Evolutionary conservation across 768 basidiomycete genomes (phyloP).

Genomic region (Calocera viscosa): DNA sequence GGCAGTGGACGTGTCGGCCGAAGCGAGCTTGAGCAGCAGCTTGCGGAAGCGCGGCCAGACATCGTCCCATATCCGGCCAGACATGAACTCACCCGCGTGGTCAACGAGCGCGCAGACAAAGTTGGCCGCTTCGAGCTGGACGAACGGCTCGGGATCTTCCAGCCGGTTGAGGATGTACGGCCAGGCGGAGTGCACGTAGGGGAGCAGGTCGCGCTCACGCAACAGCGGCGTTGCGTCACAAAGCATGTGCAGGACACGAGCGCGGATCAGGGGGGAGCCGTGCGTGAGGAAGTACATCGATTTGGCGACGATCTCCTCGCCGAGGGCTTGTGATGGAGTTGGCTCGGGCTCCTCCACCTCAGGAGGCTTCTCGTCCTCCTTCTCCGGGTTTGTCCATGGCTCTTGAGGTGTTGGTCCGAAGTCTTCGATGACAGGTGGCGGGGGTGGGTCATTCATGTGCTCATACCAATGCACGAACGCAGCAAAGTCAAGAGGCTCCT

Average conservation of each 20-base stretch:
- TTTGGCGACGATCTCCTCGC: slow-evolving; percentile 73
- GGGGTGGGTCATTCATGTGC: slow-evolving; percentile 32
- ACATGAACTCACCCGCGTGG: slow-evolving; percentile 77
- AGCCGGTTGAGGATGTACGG: slow-evolving; percentile 85
- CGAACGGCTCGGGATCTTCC: slow-evolving; percentile 57
- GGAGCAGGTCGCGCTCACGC: slow-evolving; percentile 62
- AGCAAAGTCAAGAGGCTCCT: slow-evolving; percentile 21
- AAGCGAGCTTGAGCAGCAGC: slow-evolving; percentile 48
- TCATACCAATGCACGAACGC: slow-evolving; percentile 54
- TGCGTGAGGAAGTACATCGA: slow-evolving; percentile 88
- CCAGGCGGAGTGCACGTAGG: slow-evolving; percentile 82
- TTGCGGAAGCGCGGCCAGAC: slow-evolving; percentile 73
- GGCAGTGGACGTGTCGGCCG: slow-evolving; percentile 54
- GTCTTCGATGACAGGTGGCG: slow-evolving; percentile 31
- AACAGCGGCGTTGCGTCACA: slow-evolving; percentile 57
- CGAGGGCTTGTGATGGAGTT: slow-evolving; percentile 61
- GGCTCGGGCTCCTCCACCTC: slow-evolving; percentile 36
- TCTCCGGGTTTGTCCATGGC: slow-evolving; percentile 36
- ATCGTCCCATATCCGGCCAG: slow-evolving; percentile 73
- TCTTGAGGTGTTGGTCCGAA: slow-evolving; percentile 49
- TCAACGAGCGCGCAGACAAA: slow-evolving; percentile 59
- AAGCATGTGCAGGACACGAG: slow-evolving; percentile 66
- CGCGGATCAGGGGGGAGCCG: slow-evolving; percentile 70
- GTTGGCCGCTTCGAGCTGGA: slow-evolving; percentile 60
- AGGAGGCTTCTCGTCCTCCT: slow-evolving; percentile 24